Conservation (phyloP, 1,139 yeast genomes). For the Yamadazyma oceani region DNA sequence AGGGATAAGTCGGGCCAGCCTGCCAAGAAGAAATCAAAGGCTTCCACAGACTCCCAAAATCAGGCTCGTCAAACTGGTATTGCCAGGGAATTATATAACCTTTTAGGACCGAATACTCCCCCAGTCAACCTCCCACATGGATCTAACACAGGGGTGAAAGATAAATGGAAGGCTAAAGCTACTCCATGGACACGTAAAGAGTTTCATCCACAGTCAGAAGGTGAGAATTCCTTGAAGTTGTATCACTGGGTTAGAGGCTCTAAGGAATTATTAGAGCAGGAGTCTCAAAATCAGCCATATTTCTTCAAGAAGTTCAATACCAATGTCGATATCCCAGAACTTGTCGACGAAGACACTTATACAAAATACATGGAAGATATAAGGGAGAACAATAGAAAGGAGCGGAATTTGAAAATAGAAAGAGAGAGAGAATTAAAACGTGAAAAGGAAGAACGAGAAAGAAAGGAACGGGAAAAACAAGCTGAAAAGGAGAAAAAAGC, state of each 20-base stretch:
- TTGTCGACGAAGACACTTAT: conserved; percentile 67
- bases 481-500: conserved; percentile 8
- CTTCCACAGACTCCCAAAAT: conserved; percentile 14
- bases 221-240: conserved; percentile 47
- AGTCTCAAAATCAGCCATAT: conserved; percentile 52
- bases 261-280: conserved; percentile 42
- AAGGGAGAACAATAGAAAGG: conserved; percentile 18
- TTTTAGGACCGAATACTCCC: conserved; percentile 91
- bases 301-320: conserved; percentile 77
- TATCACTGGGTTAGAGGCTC: conserved; percentile 90
- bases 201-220: conserved; percentile 56
- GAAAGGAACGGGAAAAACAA: conserved; percentile 9
- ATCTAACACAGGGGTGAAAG: conserved; percentile 54
- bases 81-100: conserved; percentile 84
- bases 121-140: conserved; percentile 65
- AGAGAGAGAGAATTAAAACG: conserved; percentile 10
- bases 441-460: conserved; percentile 13
- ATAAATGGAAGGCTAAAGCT: conserved; percentile 64
- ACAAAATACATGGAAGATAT: conserved; percentile 46
- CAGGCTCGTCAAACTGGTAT: conserved; percentile 63
- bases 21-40: conserved; percentile 40
- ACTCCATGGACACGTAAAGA: conserved; percentile 78
- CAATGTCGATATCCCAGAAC: conserved; percentile 65
- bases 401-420: conserved; percentile 19
- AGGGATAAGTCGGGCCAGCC: conserved; percentile 40